Base-by-base conservation (phyloP, 1,284 basidiomycete species). In the Tilletia setariae region DNA sequence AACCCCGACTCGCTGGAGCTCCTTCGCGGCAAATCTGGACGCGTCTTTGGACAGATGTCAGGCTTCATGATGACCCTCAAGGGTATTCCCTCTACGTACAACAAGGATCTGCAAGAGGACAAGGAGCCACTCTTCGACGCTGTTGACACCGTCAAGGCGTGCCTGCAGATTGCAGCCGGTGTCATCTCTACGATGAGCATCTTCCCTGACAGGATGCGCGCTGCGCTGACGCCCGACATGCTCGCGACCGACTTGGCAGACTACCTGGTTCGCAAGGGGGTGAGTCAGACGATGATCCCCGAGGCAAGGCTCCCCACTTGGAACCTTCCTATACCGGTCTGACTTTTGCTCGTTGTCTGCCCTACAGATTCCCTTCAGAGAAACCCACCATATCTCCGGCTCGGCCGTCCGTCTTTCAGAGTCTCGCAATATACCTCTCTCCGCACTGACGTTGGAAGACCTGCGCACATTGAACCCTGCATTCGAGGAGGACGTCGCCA, bases 31-130 rank as follows among this genome's bases (percentile, higher is more conserved):
- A 98, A 98, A 85, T 89, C 91, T 30, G 95, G 96, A 8, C 90
- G 95, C 46, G 87, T 96, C 46, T 96, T 97, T 84, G 95, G 95
- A 71, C 90, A 93, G 62, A 94, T 98, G 91, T 88, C 95, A n/a
- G 95, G 95, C 3, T 97, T 98, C 85, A 86, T 98, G 85, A 94
- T 98, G 92, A 94, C 93, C 7, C 86, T 96, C 79, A 98, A 98
- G 83, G 95, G 96, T 30, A 86, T 98, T 63, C 95, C 95, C 11
- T 96, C 95, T 32, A 98, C 95, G 9, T 98, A 98, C 86, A 98
- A 98, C 87, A 98, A 98, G 84, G 95, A 98, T 84, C 85, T 98
- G 69, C 95, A 98, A 84, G 96, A 98, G 84, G 94, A 96, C 84
- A 98, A 98, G 84, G 95, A 98, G 83, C 94, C 95, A 0, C 85